These are phyloP conservation scores for Phyllostachys edulis DNA, from an alignment of 176 grass and related monocot genomes.

Conservation along the genomic window DNA sequence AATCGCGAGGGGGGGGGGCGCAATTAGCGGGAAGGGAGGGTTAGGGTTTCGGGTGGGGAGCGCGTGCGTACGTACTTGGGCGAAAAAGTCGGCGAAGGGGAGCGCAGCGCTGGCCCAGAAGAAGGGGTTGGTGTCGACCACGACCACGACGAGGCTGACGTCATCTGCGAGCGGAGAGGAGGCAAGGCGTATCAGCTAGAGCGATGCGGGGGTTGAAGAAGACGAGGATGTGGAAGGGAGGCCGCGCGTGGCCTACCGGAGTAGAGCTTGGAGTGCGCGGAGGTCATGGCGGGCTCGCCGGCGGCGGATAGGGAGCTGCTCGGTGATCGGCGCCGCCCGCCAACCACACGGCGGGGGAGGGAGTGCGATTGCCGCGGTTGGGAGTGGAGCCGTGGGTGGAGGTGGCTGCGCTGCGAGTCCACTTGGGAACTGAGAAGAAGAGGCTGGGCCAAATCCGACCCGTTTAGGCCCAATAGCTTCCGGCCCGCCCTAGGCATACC, in stretches of 20 bases:
- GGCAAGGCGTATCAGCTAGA: neutral
- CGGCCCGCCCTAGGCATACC: too few relatives aligned
- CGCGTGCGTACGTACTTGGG: constrained; percentile 43
- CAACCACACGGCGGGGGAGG: neutral
- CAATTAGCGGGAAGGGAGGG: neutral
- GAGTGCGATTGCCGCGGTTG: neutral
- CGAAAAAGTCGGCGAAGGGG: constrained; percentile 74
- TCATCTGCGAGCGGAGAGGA: constrained; percentile 50
- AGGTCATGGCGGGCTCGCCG: constrained; percentile 32
- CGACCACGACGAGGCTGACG: constrained; percentile 68
- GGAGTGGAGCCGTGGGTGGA: neutral
- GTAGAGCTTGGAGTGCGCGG: constrained; percentile 65
- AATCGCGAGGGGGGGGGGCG: too few relatives aligned
- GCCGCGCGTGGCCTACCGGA: constrained; percentile 36
- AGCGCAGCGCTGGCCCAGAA: constrained; percentile 69
- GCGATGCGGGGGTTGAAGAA: neutral
- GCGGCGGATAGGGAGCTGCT: neutral
- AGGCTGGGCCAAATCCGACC: neutral
- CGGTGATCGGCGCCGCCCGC: neutral
- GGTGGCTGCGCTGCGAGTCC: neutral
- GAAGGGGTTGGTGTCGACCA: constrained; percentile 92
- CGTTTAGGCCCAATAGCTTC: neutral
- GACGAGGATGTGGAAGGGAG: neutral
- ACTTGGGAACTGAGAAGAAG: neutral
- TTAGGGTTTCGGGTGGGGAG: neutral